Base-by-base conservation (phyloP, 2,329 filamentous ascomycete species). In the Rutstroemia sp. region DNA sequence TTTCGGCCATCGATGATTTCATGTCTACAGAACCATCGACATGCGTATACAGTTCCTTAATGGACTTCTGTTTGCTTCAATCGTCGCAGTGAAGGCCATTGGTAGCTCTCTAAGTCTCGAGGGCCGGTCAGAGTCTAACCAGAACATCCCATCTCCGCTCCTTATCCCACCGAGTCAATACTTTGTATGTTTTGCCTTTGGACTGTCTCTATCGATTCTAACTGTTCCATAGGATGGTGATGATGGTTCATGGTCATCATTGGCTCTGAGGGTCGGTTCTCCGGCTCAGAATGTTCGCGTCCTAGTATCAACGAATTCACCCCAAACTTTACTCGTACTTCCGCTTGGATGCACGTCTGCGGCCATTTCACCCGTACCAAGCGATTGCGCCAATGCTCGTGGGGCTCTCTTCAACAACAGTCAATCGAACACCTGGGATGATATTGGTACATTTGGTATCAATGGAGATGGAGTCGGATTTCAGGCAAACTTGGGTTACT, bases 231-330 rank as follows among this genome's bases (percentile, higher is more conserved):
- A 80, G 81, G 75, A 80, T 59, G 82, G 83, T 45, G 76, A 79
- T 62, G 85, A 88, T 67, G 86, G 86, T 7, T 77, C 77, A 59
- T 92, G 88, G 88, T 89, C 85, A 8, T 80, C 84, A 8, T 82
- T 88, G 61, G 74, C 74, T n/a, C 73, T 90, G 56, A 78, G 72
- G 65, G 75, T 79, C 23, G 83, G 82, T 37, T 73, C 71, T 7
- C 79, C 80, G 6, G 68, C 71, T n/a, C 78, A 81, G 63, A 68
- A 68, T 55, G 60, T 73, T 14, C 64, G 71, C 54, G 72, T 72
- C 4, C 62, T 72, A 6, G 66, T 73, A 7, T 74, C 72, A 10
- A 74, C 72, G 9, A 69, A 71, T 1, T 71, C 71, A 10, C 69
- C 71, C 2, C 61, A 71, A 45, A 65, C 71, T 9, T 57, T 73